Evolutionary conservation across 192 early-diverging fungal species (phyloP), one percentile per base, ranked within the genome.

Genomic region (Helicostylum pulchrum): DNA sequence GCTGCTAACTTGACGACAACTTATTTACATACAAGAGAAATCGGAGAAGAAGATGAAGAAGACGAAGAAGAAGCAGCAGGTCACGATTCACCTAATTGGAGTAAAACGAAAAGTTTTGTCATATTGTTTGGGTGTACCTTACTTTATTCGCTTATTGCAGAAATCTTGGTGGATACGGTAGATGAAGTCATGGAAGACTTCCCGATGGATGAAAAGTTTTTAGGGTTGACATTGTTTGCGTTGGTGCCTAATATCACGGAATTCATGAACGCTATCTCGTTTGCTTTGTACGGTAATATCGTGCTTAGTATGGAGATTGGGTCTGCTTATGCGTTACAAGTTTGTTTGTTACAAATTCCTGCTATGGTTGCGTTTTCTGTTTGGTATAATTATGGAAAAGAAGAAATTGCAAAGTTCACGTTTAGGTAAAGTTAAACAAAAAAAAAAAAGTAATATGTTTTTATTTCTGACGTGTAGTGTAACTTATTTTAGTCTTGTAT

Each of bases 241-340:
- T 65, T 97, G 62, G 94, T 94, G 4, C 97, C 97, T n/a, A 93
- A 89, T 56, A 87, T 96, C 46, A 95, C 97, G 8, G 97, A 99
- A 78, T 95, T 99, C 78, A 87, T 85, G 75, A 89, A 89, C 71
- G 95, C 94, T 44, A 94, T 97, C 68, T 90, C 93, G 5, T 99
- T 99, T 83, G 94, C 97, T 17, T 76, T 91, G 53, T 81, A 90
- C 70, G 91, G 91, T 62, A 96, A 95, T 72, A 90, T 91, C 76
- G 87, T 85, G 0, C 79, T 90, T 34, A 71, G 69, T 20, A 85
- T 99, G 69, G 97, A 99, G 78, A 96, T 99, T 64, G 94, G 92
- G 34, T 95, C 94, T 14, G 93, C 93, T 0, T 99, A 99, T 71
- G 92, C 93, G 0, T 85, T 96, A 48, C 97, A 99, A 70, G 94